Evolutionary conservation across 108 stramenopile species (phyloP).

Genomic region (Fistulifera pelliculosa): DNA sequence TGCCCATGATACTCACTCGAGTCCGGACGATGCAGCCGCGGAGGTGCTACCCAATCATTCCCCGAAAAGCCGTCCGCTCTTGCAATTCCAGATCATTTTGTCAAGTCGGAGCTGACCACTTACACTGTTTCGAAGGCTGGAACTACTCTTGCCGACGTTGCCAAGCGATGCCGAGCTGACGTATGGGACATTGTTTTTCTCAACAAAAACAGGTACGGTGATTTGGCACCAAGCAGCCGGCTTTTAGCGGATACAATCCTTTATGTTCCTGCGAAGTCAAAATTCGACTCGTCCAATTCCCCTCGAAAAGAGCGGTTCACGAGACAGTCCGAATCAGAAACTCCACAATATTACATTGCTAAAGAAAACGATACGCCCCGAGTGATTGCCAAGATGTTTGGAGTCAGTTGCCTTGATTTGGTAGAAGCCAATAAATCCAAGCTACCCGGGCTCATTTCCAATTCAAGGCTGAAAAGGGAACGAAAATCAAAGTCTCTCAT

Average conservation of each 20-base stretch:
- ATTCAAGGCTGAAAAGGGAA: conserved; percentile 60
- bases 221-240: conserved; percentile 36
- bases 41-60: conserved; percentile 14
- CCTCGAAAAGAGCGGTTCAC: neutral
- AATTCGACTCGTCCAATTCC: neutral
- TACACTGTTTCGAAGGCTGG: conserved; percentile 43
- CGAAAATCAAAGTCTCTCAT: conserved; percentile 63
- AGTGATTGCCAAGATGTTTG: conserved; percentile 60
- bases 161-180: conserved; percentile 49
- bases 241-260: conserved; percentile 57
- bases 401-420: conserved; percentile 45
- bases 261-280: conserved; percentile 34
- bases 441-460: conserved; percentile 44
- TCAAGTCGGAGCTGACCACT: conserved; percentile 39
- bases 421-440: conserved; percentile 56
- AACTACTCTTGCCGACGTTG: conserved; percentile 49
- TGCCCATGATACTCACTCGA: too few relatives aligned
- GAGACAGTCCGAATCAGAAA: neutral
- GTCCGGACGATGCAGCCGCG: conserved; percentile 2
- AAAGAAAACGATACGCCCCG: conserved; percentile 79
- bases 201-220: conserved; percentile 44
- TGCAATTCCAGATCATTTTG: conserved; percentile 20
- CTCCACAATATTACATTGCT: conserved; percentile 68
- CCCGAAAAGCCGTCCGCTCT: conserved; percentile 22
- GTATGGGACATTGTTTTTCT: conserved; percentile 81